phyloP scores from a whole-genome alignment of 129 eudicot genomes.

The Ambrosia trifida region DNA sequence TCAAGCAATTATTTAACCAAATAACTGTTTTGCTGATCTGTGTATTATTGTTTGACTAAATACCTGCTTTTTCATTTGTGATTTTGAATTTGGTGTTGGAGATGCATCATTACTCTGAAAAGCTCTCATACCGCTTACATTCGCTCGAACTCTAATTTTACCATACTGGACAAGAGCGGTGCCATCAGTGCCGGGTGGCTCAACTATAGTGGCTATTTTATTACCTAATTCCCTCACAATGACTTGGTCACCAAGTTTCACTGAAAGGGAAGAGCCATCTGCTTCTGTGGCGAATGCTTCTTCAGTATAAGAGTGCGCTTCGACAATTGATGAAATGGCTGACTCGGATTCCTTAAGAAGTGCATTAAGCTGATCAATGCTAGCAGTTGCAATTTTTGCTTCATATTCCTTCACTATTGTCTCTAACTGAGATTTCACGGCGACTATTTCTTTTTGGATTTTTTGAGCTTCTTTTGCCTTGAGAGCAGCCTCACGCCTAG shows the following conservation, averaged over 20 bases:
- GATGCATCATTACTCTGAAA: slow-evolving; percentile 34
- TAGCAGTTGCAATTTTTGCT: slow-evolving; percentile 41
- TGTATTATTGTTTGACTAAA: neutral
- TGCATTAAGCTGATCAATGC: slow-evolving; percentile 47
- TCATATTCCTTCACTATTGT: slow-evolving; percentile 59
- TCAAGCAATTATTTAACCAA: neutral
- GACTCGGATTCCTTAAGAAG: slow-evolving; percentile 74
- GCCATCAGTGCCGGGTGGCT: slow-evolving; percentile 62
- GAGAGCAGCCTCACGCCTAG: slow-evolving; percentile 62
- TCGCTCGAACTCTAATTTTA: slow-evolving; percentile 66
- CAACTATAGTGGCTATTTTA: slow-evolving; percentile 73
- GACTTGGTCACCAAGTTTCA: slow-evolving; percentile 71
- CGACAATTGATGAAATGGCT: slow-evolving; percentile 59
- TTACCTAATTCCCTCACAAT: slow-evolving; percentile 61
- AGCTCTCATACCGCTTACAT: slow-evolving; percentile 42
- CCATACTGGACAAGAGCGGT: slow-evolving; percentile 80
- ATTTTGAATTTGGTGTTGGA: slow-evolving; percentile 36
- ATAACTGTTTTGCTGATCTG: neutral
- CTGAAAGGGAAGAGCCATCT: slow-evolving; percentile 33
- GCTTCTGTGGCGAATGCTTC: slow-evolving; percentile 34
- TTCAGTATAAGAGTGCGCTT: slow-evolving; percentile 45
- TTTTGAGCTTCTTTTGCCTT: slow-evolving; percentile 69
- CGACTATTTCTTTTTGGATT: slow-evolving; percentile 44
- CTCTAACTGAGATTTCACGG: slow-evolving; percentile 56
- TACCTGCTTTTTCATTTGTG: slow-evolving; percentile 58